phyloP scores from a whole-genome alignment of 1,139 yeast species.

The Barnettozyma hawaiiensis region DNA sequence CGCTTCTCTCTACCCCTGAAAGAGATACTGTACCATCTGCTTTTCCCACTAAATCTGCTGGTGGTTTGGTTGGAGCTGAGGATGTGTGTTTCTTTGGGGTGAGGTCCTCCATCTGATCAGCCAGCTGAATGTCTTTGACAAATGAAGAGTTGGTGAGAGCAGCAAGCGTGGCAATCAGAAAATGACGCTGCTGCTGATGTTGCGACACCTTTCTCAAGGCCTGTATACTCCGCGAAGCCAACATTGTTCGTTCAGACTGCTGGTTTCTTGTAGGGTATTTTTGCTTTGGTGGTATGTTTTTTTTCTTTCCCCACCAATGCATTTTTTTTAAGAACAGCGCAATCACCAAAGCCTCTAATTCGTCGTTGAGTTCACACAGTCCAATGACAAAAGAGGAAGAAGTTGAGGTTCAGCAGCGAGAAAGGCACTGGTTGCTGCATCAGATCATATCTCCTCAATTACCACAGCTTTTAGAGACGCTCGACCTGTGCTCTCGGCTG shows the following conservation, averaged over 20 bases:
- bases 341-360: no score
- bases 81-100: not conserved
- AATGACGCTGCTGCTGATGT: not conserved
- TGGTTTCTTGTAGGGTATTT: not conserved
- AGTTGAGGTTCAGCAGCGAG: slow-evolving; percentile 11
- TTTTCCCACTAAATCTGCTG: not conserved
- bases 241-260: slow-evolving; percentile 1
- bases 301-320: not conserved
- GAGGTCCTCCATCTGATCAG: slow-evolving; percentile 19
- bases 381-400: slow-evolving; percentile 8
- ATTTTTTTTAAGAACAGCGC: not conserved
- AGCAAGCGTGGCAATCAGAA: slow-evolving; percentile 19
- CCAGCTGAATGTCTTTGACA: slow-evolving; percentile 19
- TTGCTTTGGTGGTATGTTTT: not conserved
- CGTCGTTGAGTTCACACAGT: not conserved
- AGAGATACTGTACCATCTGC: slow-evolving; percentile 69
- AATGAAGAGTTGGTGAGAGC: slow-evolving; percentile 19
- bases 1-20: slow-evolving; percentile 51
- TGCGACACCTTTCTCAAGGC: not conserved
- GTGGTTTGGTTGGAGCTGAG: not conserved
- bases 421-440: slow-evolving; percentile 32
- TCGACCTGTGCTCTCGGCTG: slow-evolving; percentile 30
- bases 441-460: slow-evolving; percentile 33
- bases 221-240: not conserved
- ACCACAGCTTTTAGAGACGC: slow-evolving; percentile 33